Conservation (phyloP, 1,139 yeast genomes). For the Magnusiomyces tetraspermus region DNA sequence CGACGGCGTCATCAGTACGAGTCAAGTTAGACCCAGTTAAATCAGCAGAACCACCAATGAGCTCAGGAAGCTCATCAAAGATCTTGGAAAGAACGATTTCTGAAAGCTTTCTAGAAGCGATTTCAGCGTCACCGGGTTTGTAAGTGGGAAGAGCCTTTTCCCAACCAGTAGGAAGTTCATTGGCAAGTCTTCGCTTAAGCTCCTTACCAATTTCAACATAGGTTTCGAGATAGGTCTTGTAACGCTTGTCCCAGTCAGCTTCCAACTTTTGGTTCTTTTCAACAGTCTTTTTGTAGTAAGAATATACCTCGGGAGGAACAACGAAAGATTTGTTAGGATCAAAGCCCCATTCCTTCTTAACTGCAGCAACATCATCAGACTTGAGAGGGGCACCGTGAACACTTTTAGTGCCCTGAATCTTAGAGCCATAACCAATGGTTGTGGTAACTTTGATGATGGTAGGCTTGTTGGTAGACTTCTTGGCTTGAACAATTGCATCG, state of each 20-base stretch:
- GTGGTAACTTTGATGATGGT: constrained; percentile 83
- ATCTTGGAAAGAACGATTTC: constrained; percentile 68
- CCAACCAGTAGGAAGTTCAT: constrained; percentile 83
- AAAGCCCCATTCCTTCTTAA: constrained; percentile 80
- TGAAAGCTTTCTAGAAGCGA: constrained; percentile 93
- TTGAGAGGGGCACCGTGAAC: constrained; percentile 98
- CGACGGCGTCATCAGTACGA: constrained; percentile 73
- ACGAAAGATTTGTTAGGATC: constrained; percentile 73
- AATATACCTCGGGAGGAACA: constrained; percentile 79
- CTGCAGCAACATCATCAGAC: constrained; percentile 83
- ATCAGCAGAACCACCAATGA: constrained; percentile 98
- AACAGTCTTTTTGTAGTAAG: constrained; percentile 51
- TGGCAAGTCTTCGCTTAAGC: constrained; percentile 68
- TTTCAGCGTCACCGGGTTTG: constrained; percentile 67
- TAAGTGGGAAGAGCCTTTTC: constrained; percentile 67
- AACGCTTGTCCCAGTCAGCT: constrained; percentile 61
- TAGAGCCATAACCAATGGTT: constrained; percentile 91
- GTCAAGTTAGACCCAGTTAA: constrained; percentile 97
- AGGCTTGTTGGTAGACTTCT: constrained; percentile 60
- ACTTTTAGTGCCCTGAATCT: constrained; percentile 74
- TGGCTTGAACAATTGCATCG: constrained; percentile 51
- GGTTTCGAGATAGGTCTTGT: constrained; percentile 54
- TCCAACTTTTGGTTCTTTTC: constrained; percentile 56
- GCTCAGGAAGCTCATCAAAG: constrained; percentile 67
- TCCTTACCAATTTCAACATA: constrained; percentile 79